Evolutionary conservation across 1,284 basidiomycete genomes (phyloP).

Genomic region (Malassezia equina): DNA sequence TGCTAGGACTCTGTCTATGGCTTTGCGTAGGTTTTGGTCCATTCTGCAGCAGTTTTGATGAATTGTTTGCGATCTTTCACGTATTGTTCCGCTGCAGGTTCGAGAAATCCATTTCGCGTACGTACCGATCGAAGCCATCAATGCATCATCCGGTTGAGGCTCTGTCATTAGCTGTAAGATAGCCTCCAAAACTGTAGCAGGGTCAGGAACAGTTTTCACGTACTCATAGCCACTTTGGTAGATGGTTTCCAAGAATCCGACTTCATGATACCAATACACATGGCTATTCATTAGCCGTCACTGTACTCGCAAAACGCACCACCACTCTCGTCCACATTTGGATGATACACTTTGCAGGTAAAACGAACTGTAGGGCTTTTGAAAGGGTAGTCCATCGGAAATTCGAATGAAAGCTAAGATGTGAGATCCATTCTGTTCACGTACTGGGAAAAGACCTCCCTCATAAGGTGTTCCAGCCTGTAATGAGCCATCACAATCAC

Average conservation of each 20-base stretch:
- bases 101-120: not conserved
- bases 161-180: constrained; percentile 40
- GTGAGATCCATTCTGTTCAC: not conserved
- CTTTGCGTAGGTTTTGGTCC: constrained; percentile 24
- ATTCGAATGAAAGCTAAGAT: constrained; percentile 25
- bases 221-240: constrained; percentile 44
- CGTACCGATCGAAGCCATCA: constrained; percentile 43
- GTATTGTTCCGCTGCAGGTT: constrained; percentile 35
- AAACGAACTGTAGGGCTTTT: constrained; percentile 46
- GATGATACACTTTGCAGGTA: constrained; percentile 44
- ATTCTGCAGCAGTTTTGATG: constrained; percentile 33
- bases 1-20: no score
- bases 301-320: constrained; percentile 20
- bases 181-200: constrained; percentile 31
- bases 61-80: constrained; percentile 33
- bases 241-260: constrained; percentile 47
- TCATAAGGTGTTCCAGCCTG: constrained; percentile 13
- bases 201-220: constrained; percentile 3
- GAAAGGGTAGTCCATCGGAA: constrained; percentile 48
- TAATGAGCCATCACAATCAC: not conserved
- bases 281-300: constrained; percentile 3
- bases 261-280: constrained; percentile 45
- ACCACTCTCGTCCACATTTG: constrained; percentile 46
- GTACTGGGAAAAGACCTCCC: constrained; percentile 9
- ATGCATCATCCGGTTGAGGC: constrained; percentile 42